phyloP scores from a whole-genome alignment of 352 stramenopile species.

The Globisporangium megalacanthum region DNA sequence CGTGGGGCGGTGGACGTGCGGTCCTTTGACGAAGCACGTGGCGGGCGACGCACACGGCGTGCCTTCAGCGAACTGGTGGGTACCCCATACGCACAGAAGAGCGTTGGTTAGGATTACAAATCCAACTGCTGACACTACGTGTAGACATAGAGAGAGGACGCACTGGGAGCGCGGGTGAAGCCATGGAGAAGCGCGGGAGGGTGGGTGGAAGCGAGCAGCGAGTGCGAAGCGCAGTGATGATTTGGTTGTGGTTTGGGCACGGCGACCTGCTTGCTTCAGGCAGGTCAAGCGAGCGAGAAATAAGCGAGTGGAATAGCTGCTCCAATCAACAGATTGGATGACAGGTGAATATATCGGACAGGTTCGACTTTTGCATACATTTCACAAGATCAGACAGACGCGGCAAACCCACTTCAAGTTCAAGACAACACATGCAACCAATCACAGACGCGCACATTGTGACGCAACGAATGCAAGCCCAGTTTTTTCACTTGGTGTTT shows the following conservation, averaged over 20 bases:
- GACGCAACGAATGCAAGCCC: neutral
- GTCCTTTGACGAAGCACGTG: conserved; percentile 61
- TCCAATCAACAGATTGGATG: neutral
- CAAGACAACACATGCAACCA: neutral
- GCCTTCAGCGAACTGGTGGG: conserved; percentile 20
- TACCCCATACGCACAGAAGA: no score
- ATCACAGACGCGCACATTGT: neutral
- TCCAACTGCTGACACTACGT: no score
- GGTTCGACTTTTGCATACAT: no score
- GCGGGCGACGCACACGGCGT: conserved; percentile 39
- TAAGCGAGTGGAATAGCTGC: neutral
- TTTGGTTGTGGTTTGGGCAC: conserved; percentile 1
- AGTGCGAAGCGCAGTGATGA: neutral
- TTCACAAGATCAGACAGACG: no score
- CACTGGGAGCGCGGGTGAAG: conserved; percentile 24
- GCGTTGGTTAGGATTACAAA: no score
- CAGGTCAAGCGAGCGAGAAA: neutral
- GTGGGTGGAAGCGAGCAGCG: neutral
- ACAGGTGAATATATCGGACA: no score
- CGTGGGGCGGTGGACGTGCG: conserved; percentile 58
- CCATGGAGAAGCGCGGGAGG: conserved; percentile 13
- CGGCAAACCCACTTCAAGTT: no score
- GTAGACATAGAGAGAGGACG: conserved; percentile 2
- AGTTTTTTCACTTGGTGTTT: neutral
- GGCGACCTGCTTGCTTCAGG: neutral